phyloP scores from a whole-genome alignment of 2,329 filamentous ascomycete species.

The Teratosphaeria nubilosa region DNA sequence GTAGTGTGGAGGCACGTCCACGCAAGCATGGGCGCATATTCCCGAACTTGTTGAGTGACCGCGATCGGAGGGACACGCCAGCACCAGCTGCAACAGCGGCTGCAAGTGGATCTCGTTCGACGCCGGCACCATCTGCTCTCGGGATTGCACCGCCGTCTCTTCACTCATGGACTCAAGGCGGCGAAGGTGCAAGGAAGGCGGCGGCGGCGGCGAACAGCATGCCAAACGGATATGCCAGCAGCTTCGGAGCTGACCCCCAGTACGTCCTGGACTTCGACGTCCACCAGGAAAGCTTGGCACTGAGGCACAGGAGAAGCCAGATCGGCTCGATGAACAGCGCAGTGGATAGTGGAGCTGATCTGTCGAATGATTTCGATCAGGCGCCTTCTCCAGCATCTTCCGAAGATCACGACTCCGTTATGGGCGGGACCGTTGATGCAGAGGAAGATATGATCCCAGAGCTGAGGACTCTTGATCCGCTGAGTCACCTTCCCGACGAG shows the following conservation, averaged over 20 bases:
- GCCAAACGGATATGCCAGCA: not conserved
- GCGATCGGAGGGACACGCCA: conserved; percentile 25
- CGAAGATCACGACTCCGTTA: not conserved
- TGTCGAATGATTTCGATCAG: conserved; percentile 8
- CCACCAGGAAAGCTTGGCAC: conserved; percentile 2
- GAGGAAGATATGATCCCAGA: not conserved
- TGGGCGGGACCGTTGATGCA: not conserved
- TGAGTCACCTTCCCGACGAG: conserved; percentile 42
- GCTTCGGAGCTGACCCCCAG: not conserved
- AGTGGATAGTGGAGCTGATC: conserved; percentile 28
- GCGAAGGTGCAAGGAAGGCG: conserved; percentile 22
- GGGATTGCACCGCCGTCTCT: not conserved
- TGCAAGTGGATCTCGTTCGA: conserved; percentile 10
- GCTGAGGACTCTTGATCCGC: not conserved
- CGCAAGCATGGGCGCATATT: conserved; percentile 13
- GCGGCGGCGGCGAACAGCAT: conserved; percentile 17
- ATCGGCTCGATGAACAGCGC: conserved; percentile 24
- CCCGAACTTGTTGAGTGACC: conserved; percentile 6
- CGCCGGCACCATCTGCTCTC: not conserved
- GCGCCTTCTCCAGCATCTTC: not conserved
- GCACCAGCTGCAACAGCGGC: conserved; percentile 14
- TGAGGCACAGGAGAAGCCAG: conserved; percentile 13
- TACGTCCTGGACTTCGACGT: not conserved
- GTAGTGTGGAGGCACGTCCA: conserved; percentile 16
- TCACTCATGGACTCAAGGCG: conserved; percentile 9